Evolutionary conservation across 2,329 filamentous ascomycete genomes (phyloP), one percentile per base, ranked within the genome.

Genomic region (Penicillium frequentans): DNA sequence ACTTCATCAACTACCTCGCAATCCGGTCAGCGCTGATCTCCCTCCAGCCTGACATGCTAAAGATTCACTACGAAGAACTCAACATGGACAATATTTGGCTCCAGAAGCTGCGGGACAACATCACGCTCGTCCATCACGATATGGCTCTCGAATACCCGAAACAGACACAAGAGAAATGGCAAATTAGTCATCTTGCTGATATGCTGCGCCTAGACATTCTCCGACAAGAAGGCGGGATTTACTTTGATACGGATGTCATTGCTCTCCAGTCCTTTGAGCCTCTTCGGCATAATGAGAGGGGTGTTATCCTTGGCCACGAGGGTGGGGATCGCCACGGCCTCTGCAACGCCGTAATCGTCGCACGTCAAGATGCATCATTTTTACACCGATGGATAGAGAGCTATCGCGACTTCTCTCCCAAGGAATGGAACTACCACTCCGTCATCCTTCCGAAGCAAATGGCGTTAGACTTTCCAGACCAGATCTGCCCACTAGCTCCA

Each of bases 391-490:
- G 75, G 75, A 64, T 72, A 7, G 67, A 64, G 19, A 68, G 68
- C 42, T 77, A 77, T 57, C 57, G 65, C 19, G 58, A 67, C 19
- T 71, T 71, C 23, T 69, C 74, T 43, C 66, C 61, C 9, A 59
- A 61, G 8, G 73, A 75, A 49, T 77, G 74, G 74, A 77, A 77
- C 60, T 75, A 73, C 53, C 74, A 77, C 56, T 71, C 70, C 27
- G 73, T 75, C 10, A 59, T 71, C 19, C 62, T 76, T 10, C 73
- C 72, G 1, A 72, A 72, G 44, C 48, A 67, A 54, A 56, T 73
- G 10, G 67, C 72, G 49, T 23, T 63, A 6, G 44, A 66, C 19
- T 62, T 69, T 29, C 67, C 66, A 0, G 55, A 70, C 11, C 73
- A 76, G 43, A 66, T 76, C 19, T 77, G 74, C 64, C 57, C 71